These are phyloP conservation scores for Alternaria atra DNA, from an alignment of 2,329 filamentous ascomycete species.

Conservation along the genomic window DNA sequence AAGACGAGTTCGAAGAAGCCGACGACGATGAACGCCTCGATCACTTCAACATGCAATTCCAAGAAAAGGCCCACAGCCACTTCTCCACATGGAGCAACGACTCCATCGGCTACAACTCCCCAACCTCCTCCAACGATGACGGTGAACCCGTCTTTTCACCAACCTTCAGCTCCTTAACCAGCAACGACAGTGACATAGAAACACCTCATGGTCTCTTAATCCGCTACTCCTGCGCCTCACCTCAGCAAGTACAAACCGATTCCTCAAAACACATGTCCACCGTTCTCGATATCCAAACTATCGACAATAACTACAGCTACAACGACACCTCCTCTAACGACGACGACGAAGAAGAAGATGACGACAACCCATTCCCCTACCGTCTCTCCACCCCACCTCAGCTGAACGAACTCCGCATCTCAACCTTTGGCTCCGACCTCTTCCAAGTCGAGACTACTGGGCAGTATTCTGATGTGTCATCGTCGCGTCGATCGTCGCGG, in stretches of 20 bases:
- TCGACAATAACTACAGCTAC: background rate
- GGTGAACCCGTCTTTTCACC: slow-evolving; percentile 38
- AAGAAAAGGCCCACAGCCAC: slow-evolving; percentile 38
- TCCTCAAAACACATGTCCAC: slow-evolving; percentile 7
- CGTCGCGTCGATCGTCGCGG: slow-evolving; percentile 24
- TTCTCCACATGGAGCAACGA: slow-evolving; percentile 48
- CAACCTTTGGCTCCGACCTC: slow-evolving; percentile 40
- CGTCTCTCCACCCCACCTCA: slow-evolving; percentile 33
- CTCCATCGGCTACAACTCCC: slow-evolving; percentile 35
- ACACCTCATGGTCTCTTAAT: slow-evolving; percentile 34
- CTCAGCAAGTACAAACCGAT: slow-evolving; percentile 11
- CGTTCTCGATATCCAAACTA: slow-evolving; percentile 14
- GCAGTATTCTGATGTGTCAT: slow-evolving; percentile 18
- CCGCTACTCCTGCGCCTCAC: slow-evolving; percentile 30
- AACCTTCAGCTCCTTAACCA: slow-evolving; percentile 45
- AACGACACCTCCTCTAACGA: background rate
- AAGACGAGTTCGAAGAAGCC: slow-evolving; percentile 23
- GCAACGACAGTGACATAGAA: slow-evolving; percentile 36
- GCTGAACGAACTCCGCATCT: slow-evolving; percentile 37
- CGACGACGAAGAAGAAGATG: slow-evolving; percentile 16
- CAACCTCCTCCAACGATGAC: slow-evolving; percentile 33
- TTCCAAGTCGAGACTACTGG: slow-evolving; percentile 38
- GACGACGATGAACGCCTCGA: slow-evolving; percentile 24
- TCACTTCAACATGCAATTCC: slow-evolving; percentile 19
- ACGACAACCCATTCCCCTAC: slow-evolving; percentile 11